These are phyloP conservation scores for Neurospora sp. DNA, from an alignment of 495 filamentous ascomycete genomes.

Conservation along the genomic window DNA sequence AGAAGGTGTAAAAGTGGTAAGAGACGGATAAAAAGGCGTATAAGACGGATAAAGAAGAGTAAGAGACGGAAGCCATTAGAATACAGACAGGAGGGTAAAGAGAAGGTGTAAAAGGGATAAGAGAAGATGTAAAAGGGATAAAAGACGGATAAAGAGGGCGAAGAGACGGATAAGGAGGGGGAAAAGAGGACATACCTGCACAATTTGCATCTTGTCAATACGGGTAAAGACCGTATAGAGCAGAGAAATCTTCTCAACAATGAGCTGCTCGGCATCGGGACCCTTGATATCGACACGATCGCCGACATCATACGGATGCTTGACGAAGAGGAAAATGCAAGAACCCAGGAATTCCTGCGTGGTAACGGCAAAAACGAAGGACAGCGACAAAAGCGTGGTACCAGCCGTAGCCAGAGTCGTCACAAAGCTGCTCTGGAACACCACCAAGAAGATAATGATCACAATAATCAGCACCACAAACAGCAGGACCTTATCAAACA, in stretches of 20 bases:
- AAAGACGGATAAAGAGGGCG: too few species aligned
- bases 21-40: too few species aligned
- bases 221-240: slow-evolving; percentile 89
- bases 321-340: slow-evolving; percentile 97
- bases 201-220: slow-evolving; percentile 69
- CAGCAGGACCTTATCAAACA: slow-evolving; percentile 74
- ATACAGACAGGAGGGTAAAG: too few species aligned
- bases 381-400: slow-evolving; percentile 85
- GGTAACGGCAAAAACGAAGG: slow-evolving; percentile 87
- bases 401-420: slow-evolving; percentile 89
- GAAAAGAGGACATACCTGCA: slow-evolving; percentile 37
- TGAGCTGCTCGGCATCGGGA: slow-evolving; percentile 51
- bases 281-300: slow-evolving; percentile 79
- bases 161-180: too few species aligned
- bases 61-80: too few species aligned
- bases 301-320: slow-evolving; percentile 83
- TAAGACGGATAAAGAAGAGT: too few species aligned
- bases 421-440: slow-evolving; percentile 74
- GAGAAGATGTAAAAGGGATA: not conserved
- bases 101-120: not conserved
- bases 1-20: too few species aligned
- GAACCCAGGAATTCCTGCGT: slow-evolving; percentile 89
- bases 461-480: slow-evolving; percentile 69
- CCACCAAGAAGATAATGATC: slow-evolving; percentile 81
- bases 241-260: slow-evolving; percentile 89